Evolutionary conservation across 352 stramenopile species (phyloP).

Genomic region (Pythium aquatile): DNA sequence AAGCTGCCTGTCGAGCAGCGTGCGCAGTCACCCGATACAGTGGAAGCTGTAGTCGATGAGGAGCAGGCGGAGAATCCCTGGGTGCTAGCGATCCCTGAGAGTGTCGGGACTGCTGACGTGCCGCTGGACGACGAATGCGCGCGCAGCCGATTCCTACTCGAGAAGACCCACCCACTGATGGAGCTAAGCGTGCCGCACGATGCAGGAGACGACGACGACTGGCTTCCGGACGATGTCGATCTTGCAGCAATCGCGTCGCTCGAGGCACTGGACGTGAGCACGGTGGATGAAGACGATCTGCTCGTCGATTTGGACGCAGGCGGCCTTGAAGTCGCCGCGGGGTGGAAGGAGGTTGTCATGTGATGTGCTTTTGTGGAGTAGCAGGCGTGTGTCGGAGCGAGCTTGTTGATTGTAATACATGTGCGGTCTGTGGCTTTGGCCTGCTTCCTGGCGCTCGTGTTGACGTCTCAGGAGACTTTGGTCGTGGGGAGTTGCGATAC

Average conservation of each 20-base stretch:
- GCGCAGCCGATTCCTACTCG: no score
- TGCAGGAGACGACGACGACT: no score
- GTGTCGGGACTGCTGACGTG: no score
- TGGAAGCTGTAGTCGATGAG: neutral
- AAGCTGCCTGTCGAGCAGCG: neutral
- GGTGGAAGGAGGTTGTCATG: neutral
- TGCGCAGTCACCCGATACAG: neutral
- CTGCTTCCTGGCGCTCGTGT: neutral
- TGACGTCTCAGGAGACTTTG: neutral
- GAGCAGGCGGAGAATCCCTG: neutral
- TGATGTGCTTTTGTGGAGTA: neutral
- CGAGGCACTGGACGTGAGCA: neutral
- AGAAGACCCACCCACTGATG: no score
- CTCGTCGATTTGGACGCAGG: neutral
- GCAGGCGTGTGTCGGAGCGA: neutral
- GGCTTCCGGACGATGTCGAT: no score
- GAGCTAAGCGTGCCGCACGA: no score
- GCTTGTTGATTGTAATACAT: neutral
- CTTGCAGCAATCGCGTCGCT: no score
- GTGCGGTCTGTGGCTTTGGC: slow-evolving; percentile 14
- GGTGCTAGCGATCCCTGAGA: neutral
- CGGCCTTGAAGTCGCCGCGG: neutral
- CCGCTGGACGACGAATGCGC: no score
- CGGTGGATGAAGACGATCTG: neutral
- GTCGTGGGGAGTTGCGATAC: slow-evolving; percentile 25